Conservation (phyloP, 2,329 filamentous ascomycete species). For the Neonectria hederae region DNA sequence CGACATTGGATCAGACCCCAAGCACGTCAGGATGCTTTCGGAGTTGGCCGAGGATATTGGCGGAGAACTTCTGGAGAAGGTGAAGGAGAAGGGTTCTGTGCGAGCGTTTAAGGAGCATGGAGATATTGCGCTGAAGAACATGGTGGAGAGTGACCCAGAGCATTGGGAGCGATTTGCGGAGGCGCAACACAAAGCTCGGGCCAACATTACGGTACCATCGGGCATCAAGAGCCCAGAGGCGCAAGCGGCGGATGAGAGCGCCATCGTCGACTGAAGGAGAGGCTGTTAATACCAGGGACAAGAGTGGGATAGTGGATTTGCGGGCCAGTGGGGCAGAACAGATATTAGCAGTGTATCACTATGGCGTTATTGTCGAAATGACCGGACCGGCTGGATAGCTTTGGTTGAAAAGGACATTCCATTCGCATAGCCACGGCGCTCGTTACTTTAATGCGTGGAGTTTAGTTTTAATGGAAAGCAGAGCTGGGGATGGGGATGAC, state of each 20-base stretch:
- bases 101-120: slow-evolving; percentile 68
- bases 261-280: slow-evolving; percentile 51
- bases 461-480: slow-evolving; percentile 18
- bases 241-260: slow-evolving; percentile 50
- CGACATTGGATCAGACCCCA: slow-evolving; percentile 61
- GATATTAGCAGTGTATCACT: slow-evolving; percentile 21
- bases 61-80: slow-evolving; percentile 66
- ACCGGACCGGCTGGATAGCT: slow-evolving; percentile 19
- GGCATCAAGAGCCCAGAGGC: slow-evolving; percentile 39
- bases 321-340: background rate
- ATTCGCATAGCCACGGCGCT: slow-evolving; percentile 41
- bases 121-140: slow-evolving; percentile 57
- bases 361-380: slow-evolving; percentile 21
- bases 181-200: slow-evolving; percentile 66
- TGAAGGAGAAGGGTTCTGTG: slow-evolving; percentile 67
- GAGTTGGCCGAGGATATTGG: slow-evolving; percentile 71
- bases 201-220: slow-evolving; percentile 56
- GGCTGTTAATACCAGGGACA: background rate
- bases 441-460: slow-evolving; percentile 29
- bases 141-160: slow-evolving; percentile 71
- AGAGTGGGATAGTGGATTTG: background rate
- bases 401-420: slow-evolving; percentile 23
- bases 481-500: slow-evolving; percentile 27
- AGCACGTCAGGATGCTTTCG: slow-evolving; percentile 63
- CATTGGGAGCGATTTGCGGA: slow-evolving; percentile 72